A percentile compares a stretch with the other conserved stretches of the same genome.
Conservation (phyloP, 192 early-diverging fungal species). For the Cetraspora pellucida region DNA sequence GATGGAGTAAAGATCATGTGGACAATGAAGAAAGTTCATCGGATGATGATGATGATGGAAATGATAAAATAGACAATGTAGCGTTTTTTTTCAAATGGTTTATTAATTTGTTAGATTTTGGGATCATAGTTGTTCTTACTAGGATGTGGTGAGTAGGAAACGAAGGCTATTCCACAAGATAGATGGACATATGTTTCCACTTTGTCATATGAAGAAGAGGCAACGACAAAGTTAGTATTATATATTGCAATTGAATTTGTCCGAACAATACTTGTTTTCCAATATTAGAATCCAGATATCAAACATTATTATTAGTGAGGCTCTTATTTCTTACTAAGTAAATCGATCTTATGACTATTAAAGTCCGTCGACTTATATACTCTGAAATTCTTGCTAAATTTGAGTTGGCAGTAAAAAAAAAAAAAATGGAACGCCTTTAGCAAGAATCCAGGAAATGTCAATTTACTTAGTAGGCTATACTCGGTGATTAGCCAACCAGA, state of each 20-base stretch:
- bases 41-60: constrained; percentile 33
- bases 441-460: too few relatives aligned
- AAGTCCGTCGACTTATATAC: too few relatives aligned
- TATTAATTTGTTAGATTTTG: not conserved
- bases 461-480: too few relatives aligned
- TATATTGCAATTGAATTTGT: not conserved
- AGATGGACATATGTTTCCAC: constrained; percentile 24
- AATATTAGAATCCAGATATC: too few relatives aligned
- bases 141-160: too few relatives aligned
- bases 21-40: constrained; percentile 25
- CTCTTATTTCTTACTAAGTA: too few relatives aligned
- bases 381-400: too few relatives aligned
- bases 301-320: not conserved
- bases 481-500: too few relatives aligned
- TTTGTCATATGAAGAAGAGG: constrained; percentile 7
- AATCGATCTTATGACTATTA: too few relatives aligned
- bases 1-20: constrained; percentile 22
- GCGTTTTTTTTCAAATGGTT: not conserved
- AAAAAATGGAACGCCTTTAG: too few relatives aligned
- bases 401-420: too few relatives aligned
- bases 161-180: not conserved
- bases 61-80: constrained; percentile 35
- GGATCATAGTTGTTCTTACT: too few relatives aligned
- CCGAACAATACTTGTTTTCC: not conserved
- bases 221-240: not conserved